Evolutionary conservation across 108 stramenopile species (phyloP).

Genomic region (Mayamaea pseudoterrestris): DNA sequence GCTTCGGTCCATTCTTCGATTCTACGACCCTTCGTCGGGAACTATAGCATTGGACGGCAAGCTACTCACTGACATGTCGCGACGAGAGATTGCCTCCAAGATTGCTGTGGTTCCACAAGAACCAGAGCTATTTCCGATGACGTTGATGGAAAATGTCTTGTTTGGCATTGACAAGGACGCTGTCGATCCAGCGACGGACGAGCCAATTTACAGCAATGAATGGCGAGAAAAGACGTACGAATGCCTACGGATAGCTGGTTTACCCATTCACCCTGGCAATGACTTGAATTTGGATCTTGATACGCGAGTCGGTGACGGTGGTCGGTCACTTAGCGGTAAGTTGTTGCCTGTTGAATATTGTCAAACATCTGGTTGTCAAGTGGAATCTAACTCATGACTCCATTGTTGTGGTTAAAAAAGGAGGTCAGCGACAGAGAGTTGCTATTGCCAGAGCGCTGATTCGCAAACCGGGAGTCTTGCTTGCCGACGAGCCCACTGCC

Average conservation of each 20-base stretch:
- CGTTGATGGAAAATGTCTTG: slow-evolving; percentile 83
- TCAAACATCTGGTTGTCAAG: too few species aligned
- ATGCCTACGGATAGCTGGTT: slow-evolving; percentile 46
- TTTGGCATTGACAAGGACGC: slow-evolving; percentile 75
- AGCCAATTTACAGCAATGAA: slow-evolving; percentile 42
- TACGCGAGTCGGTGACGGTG: slow-evolving; percentile 89
- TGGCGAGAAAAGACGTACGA: slow-evolving; percentile 37
- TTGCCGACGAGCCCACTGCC: slow-evolving; percentile 84
- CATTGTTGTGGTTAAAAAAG: too few species aligned
- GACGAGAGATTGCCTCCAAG: slow-evolving; percentile 50
- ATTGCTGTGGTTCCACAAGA: slow-evolving; percentile 86
- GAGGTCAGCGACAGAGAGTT: slow-evolving; percentile 85
- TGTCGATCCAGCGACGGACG: slow-evolving; percentile 46
- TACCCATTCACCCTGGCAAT: slow-evolving; percentile 58
- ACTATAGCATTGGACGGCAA: slow-evolving; percentile 60
- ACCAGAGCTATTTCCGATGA: slow-evolving; percentile 82
- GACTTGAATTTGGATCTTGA: slow-evolving; percentile 70
- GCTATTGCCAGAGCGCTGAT: slow-evolving; percentile 91
- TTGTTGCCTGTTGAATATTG: too few species aligned
- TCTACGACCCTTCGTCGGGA: slow-evolving; percentile 90
- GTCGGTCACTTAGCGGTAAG: slow-evolving; percentile 75
- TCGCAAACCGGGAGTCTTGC: slow-evolving; percentile 64
- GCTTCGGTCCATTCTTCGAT: slow-evolving; percentile 73
- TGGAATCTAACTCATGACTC: too few species aligned
- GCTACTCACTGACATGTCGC: slow-evolving; percentile 60